Evolutionary conservation across 345 rosid genomes (phyloP).

Genomic region (Gossypium anomalum): DNA sequence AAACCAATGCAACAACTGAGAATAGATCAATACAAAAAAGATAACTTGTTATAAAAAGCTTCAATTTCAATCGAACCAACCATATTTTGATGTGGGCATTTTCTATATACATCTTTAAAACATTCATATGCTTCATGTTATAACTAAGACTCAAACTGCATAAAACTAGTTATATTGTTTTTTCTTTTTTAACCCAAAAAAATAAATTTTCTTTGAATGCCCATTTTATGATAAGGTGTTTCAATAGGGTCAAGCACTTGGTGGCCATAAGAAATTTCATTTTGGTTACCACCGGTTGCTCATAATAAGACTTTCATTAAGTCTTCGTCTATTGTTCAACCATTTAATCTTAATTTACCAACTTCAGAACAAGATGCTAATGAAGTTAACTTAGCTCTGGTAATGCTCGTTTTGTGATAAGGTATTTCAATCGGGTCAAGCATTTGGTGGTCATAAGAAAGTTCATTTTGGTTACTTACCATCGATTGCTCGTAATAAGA

Average conservation of each 20-base stretch:
- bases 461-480: slow-evolving; percentile 31
- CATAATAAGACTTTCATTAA: not conserved
- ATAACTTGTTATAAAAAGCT: too few species aligned
- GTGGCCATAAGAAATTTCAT: slow-evolving; percentile 60
- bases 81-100: too few species aligned
- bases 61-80: too few species aligned
- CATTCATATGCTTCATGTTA: too few species aligned
- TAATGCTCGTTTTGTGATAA: too few species aligned
- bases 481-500: not conserved
- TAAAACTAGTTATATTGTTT: too few species aligned
- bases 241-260: slow-evolving; percentile 39
- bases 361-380: slow-evolving; percentile 26
- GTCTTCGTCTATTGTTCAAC: not conserved
- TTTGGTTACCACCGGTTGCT: slow-evolving; percentile 9
- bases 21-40: too few species aligned
- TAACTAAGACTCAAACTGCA: too few species aligned
- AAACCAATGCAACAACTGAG: too few species aligned
- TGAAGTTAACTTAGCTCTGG: not conserved
- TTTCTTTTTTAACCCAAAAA: too few species aligned
- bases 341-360: slow-evolving; percentile 39
- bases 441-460: slow-evolving; percentile 25
- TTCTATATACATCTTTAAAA: too few species aligned
- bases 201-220: slow-evolving; percentile 23
- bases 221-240: slow-evolving; percentile 28
- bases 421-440: not conserved